Conservation (phyloP, 495 filamentous ascomycete genomes). For the Xanthoparmelia taractica region DNA sequence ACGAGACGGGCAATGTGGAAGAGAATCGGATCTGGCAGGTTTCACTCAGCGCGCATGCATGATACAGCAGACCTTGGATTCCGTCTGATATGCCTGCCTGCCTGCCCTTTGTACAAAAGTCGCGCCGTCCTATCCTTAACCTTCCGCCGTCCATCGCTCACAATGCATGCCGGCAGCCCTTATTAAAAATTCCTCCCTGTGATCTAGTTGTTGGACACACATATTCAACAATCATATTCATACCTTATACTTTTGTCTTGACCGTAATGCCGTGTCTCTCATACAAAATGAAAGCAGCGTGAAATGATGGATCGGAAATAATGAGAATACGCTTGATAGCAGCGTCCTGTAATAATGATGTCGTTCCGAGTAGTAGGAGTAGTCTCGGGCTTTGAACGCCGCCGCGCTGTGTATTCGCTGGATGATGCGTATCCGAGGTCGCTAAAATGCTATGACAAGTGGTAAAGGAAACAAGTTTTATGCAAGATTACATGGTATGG, state of each 20-base stretch:
- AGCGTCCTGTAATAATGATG: neutral
- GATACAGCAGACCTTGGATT: slow-evolving; percentile 30
- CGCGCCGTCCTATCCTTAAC: slow-evolving; percentile 4
- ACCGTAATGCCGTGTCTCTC: slow-evolving; percentile 16
- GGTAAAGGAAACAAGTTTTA: slow-evolving; percentile 12
- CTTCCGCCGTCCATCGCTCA: slow-evolving; percentile 1
- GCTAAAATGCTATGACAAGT: slow-evolving; percentile 20
- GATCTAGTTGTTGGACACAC: slow-evolving; percentile 9
- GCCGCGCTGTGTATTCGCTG: slow-evolving; percentile 9
- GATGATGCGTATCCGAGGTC: slow-evolving; percentile 7
- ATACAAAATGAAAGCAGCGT: slow-evolving; percentile 10
- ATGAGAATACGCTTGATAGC: neutral
- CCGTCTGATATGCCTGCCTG: slow-evolving; percentile 3
- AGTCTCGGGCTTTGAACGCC: neutral
- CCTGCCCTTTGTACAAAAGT: slow-evolving; percentile 3
- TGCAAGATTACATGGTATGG: slow-evolving; percentile 8
- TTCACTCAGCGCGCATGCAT: slow-evolving; percentile 33
- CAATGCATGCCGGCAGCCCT: slow-evolving; percentile 8
- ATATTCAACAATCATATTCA: slow-evolving; percentile 6
- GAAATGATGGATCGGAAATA: neutral
- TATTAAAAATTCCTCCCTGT: slow-evolving; percentile 2
- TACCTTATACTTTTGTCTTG: slow-evolving; percentile 18
- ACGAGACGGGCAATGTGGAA: neutral
- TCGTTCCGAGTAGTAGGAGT: neutral
- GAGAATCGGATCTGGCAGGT: neutral